Evolutionary conservation across 768 basidiomycete genomes (phyloP).

Genomic region (Dacryopinax spathularia): DNA sequence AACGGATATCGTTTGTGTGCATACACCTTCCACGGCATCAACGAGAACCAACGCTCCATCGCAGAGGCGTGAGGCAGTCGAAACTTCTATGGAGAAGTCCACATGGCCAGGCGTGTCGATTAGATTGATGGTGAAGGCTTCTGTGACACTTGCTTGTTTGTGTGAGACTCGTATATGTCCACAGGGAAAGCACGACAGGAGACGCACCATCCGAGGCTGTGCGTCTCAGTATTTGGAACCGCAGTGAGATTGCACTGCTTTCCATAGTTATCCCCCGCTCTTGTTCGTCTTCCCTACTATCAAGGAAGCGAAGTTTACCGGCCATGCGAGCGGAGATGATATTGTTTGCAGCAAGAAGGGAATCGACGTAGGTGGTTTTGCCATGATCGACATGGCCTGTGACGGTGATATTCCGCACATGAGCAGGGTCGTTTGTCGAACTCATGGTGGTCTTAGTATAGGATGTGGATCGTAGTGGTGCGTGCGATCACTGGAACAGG

Average conservation of each 20-base stretch:
- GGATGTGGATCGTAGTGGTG: too few species aligned
- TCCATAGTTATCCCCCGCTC: constrained; percentile 99
- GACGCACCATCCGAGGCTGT: constrained; percentile 42
- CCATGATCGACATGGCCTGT: constrained; percentile 57
- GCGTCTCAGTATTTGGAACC: constrained; percentile 65
- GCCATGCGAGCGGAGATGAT: constrained; percentile 92
- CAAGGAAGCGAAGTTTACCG: constrained; percentile 89
- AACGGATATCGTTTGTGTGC: constrained; percentile 96
- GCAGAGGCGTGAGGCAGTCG: constrained; percentile 80
- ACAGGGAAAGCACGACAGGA: neutral
- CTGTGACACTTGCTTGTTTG: constrained; percentile 37
- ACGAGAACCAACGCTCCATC: constrained; percentile 93
- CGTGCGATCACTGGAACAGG: too few species aligned
- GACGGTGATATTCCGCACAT: constrained; percentile 17
- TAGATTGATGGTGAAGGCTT: constrained; percentile 78
- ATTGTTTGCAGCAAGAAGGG: constrained; percentile 88
- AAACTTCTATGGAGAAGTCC: constrained; percentile 95
- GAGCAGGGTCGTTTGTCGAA: neutral
- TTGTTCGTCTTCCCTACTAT: constrained; percentile 93
- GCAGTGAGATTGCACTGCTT: constrained; percentile 81
- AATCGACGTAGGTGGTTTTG: constrained; percentile 91
- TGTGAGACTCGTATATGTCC: neutral
- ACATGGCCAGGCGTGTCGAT: constrained; percentile 99
- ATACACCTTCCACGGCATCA: constrained; percentile 95
- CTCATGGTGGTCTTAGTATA: neutral